Percentiles rank a stretch among this genome's conserved stretches.
phyloP scores from a whole-genome alignment of 2,329 filamentous ascomycete species.

The Arthrobotrys musiformis region DNA sequence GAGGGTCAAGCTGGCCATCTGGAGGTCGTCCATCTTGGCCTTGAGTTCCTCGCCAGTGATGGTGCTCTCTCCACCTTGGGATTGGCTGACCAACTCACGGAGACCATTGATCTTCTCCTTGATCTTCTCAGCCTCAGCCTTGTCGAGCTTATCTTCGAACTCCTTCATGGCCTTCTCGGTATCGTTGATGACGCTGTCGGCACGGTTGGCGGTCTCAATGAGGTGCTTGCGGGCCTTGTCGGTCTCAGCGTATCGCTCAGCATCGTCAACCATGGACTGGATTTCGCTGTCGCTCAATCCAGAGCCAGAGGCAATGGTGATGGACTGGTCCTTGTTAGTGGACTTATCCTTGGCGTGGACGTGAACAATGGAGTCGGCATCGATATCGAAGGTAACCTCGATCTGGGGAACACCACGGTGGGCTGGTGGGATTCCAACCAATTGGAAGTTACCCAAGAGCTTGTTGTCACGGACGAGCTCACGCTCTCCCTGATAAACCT shows the following conservation, averaged over 20 bases:
- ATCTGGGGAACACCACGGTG: constrained; percentile 96
- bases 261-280: constrained; percentile 96
- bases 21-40: constrained; percentile 98
- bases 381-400: constrained; percentile 98
- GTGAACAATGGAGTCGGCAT: constrained; percentile 97
- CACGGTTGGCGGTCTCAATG: constrained; percentile 97
- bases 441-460: constrained; percentile 98
- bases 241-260: constrained; percentile 92
- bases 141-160: constrained; percentile 94
- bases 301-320: constrained; percentile 97
- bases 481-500: constrained; percentile 99
- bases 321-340: constrained; percentile 99
- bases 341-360: constrained; percentile 99
- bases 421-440: constrained; percentile 94
- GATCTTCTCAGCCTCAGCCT: constrained; percentile 91
- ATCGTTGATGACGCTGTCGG: constrained; percentile 94
- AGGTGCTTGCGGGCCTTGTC: constrained; percentile 97
- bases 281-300: constrained; percentile 96
- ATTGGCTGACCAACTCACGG: constrained; percentile 91
- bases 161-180: constrained; percentile 99
- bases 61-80: constrained; percentile 87
- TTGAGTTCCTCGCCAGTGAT: constrained; percentile 93
- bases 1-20: constrained; percentile 92
- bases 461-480: constrained; percentile 99
- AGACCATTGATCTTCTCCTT: constrained; percentile 89